Conservation (phyloP, 805 yeast species). For the Saccharomycopsis sp. region DNA sequence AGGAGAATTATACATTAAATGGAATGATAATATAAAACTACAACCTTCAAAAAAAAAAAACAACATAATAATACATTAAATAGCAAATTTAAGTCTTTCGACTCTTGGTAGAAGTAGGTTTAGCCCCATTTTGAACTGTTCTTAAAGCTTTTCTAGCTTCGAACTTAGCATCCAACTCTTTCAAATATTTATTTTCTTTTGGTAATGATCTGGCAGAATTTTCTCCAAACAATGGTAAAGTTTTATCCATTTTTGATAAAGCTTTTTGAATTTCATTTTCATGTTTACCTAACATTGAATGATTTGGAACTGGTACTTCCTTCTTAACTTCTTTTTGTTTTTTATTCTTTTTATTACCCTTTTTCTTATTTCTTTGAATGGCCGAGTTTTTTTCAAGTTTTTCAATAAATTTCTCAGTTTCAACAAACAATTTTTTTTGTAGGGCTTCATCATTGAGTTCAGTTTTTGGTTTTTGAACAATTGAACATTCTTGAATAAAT, state of each 20-base stretch:
- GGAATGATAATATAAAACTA: no score
- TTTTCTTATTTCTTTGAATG: constrained; percentile 25
- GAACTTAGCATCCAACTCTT: constrained; percentile 15
- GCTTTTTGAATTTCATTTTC: constrained; percentile 7
- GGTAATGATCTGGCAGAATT: not conserved
- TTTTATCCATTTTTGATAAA: constrained; percentile 11
- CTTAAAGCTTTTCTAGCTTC: constrained; percentile 6
- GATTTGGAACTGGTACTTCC: not conserved
- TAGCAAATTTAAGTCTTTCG: no score
- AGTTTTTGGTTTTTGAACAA: constrained; percentile 37
- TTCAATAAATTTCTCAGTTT: constrained; percentile 48
- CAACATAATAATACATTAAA: no score
- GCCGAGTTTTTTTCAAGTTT: constrained; percentile 65
- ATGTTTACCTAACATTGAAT: not conserved
- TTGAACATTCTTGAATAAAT: constrained; percentile 67
- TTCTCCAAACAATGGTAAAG: constrained; percentile 14
- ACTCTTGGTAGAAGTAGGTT: no score
- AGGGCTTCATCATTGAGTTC: constrained; percentile 56
- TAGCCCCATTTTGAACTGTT: not conserved
- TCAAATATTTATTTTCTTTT: constrained; percentile 14
- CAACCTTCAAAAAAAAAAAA: no score
- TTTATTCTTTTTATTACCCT: not conserved
- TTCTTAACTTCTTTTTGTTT: not conserved
- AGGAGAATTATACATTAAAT: no score
- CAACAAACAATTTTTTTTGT: constrained; percentile 49